These are phyloP conservation scores for Zea luxurians DNA, from an alignment of 176 grass and related monocot genomes.

Conservation along the genomic window DNA sequence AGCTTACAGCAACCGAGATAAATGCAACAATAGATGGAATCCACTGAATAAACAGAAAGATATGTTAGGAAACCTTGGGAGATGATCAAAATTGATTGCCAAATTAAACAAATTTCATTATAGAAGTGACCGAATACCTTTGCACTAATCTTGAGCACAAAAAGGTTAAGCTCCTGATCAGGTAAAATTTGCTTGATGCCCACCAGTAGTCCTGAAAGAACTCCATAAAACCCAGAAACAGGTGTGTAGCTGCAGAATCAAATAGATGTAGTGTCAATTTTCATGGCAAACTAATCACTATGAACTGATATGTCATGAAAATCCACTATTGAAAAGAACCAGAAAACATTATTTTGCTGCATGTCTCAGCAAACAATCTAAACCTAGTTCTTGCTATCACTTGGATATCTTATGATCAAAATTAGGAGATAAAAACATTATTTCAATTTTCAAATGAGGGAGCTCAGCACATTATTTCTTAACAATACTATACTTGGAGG, in stretches of 20 bases:
- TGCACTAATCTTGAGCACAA: slow-evolving; percentile 68
- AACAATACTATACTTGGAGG: not conserved
- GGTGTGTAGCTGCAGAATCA: slow-evolving; percentile 64
- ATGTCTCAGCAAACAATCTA: slow-evolving; percentile 17
- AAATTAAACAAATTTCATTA: not conserved
- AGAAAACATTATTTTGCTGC: slow-evolving; percentile 15
- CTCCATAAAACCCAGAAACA: slow-evolving; percentile 82
- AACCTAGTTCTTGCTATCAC: not conserved
- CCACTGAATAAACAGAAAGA: slow-evolving; percentile 54
- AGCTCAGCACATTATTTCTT: not conserved
- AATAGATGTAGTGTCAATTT: slow-evolving; percentile 21
- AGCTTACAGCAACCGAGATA: slow-evolving; percentile 51
- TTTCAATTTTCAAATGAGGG: slow-evolving; percentile 3
- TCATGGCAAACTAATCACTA: not conserved
- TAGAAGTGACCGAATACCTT: slow-evolving; percentile 52
- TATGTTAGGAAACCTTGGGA: slow-evolving; percentile 15
- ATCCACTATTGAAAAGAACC: not conserved
- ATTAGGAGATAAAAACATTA: not conserved
- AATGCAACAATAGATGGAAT: slow-evolving; percentile 60
- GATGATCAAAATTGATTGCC: not conserved
- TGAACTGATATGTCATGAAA: not conserved
- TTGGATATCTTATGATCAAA: slow-evolving; percentile 2
- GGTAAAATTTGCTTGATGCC: slow-evolving; percentile 88
- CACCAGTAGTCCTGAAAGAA: slow-evolving; percentile 81
- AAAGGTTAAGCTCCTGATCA: slow-evolving; percentile 63